Base-by-base conservation (phyloP, 257 asterid genomes). In the Fraxinus cuspidata region DNA sequence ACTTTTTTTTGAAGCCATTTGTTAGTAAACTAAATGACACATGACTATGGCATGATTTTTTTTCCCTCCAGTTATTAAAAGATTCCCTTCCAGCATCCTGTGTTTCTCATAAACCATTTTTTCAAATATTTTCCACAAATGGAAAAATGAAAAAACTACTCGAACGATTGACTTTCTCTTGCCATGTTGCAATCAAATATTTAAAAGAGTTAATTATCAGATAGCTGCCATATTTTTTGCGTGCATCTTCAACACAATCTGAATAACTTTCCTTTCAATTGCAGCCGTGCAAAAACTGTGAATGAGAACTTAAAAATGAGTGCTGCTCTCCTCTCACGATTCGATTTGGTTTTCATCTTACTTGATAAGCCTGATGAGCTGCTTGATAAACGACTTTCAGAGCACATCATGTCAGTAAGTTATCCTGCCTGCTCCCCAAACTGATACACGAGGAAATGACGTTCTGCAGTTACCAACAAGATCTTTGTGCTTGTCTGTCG, bases 261-360 rank as follows among this genome's bases (percentile, higher is more conserved):
- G 32, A 53, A 58, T 56, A 27, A 12, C 63, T 56, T 28, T 74
- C 35, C 13, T 51, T 85, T 53, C 64, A 71, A 73, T 73, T 92
- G 87, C 98, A 95, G 99, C 87, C 99, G 99, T 53, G 96, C 99
- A 81, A 96, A 93, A 84, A 96, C 99, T 71, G 99, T 96, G 89
- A 93, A 96, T 74, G 99, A 96, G 88, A 96, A 96, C 86, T 90
- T 96, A 80, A 96, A 92, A 87, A 91, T 96, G 98, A 93, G 84
- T 86, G 92, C 90, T 72, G 96, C 99, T 76, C 94, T 96, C 78
- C 97, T 96, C 84, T 92, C 99, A 44, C 89, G 99, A 67, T 96
- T 96, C 85, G 99, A 96, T 87, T 89, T 96, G 92, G 98, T 96
- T 81, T 96, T 96, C 86, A 96, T 96, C 84, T 84, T 96, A 90